A percentile compares a stretch with the other conserved stretches of the same genome.
Conservation (phyloP, 352 stramenopile species). For the Achlya hypogyna region DNA sequence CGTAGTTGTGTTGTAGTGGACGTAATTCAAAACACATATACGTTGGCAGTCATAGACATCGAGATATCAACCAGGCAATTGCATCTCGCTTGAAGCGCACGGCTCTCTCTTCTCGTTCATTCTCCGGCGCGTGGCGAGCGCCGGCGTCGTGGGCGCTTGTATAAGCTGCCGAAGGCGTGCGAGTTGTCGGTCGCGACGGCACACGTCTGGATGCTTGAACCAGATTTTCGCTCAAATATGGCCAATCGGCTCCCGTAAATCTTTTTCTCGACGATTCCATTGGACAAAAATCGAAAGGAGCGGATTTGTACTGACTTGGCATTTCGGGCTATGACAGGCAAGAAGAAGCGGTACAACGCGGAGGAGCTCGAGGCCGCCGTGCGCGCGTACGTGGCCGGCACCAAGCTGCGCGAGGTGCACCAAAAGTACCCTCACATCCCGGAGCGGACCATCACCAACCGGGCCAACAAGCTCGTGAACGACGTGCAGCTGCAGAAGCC, state of each 20-base stretch:
- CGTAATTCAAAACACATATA: too few relatives aligned
- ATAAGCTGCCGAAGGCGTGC: too few relatives aligned
- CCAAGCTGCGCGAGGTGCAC: slow-evolving; percentile 1
- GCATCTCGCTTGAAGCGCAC: too few relatives aligned
- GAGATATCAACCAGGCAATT: too few relatives aligned
- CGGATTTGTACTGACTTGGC: slow-evolving; percentile 4
- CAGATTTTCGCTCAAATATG: background rate
- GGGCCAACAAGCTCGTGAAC: slow-evolving; percentile 1
- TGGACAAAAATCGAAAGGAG: slow-evolving; percentile 4
- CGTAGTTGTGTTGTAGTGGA: too few relatives aligned
- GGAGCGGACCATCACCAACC: slow-evolving; percentile 1
- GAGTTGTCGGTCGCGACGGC: too few relatives aligned
- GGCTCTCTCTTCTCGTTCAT: too few relatives aligned
- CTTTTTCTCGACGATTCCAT: background rate
- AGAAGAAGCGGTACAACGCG: slow-evolving; percentile 7
- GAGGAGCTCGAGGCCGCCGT: background rate
- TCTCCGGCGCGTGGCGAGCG: too few relatives aligned
- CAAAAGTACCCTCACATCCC: slow-evolving; percentile 2
- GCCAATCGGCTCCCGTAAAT: background rate
- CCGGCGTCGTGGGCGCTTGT: too few relatives aligned
- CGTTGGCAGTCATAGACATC: too few relatives aligned
- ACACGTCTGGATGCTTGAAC: background rate
- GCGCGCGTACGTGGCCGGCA: background rate
- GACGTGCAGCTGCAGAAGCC: slow-evolving; percentile 1
- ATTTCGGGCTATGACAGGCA: background rate